These are phyloP conservation scores for Monilinia aucupariae DNA, from an alignment of 2,329 filamentous ascomycete genomes.

Conservation along the genomic window DNA sequence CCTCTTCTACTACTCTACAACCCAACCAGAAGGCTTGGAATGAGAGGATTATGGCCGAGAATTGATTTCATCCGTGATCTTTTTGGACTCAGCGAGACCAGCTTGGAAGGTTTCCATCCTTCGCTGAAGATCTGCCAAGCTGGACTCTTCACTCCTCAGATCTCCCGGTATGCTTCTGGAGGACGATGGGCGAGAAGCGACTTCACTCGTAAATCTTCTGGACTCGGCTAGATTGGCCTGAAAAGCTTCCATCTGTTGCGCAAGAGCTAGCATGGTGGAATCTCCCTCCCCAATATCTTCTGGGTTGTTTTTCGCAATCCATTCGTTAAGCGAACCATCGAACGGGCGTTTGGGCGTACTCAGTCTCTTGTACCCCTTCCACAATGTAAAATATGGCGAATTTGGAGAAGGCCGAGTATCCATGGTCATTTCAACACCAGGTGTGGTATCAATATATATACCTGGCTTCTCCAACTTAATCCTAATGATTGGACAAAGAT, in stretches of 20 bases:
- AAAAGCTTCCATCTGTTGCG: background rate
- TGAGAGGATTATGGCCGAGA: background rate
- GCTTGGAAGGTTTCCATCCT: background rate
- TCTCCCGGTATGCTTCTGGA: background rate
- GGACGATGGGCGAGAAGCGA: background rate
- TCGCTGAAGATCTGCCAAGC: background rate
- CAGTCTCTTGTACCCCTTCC: slow-evolving; percentile 15
- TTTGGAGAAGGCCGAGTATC: background rate
- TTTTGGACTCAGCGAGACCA: background rate
- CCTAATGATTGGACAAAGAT: background rate
- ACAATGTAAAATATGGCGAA: slow-evolving; percentile 7
- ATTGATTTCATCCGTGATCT: background rate
- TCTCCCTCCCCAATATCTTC: background rate
- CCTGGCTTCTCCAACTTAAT: slow-evolving; percentile 13
- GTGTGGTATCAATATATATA: slow-evolving; percentile 11
- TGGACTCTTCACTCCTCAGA: background rate
- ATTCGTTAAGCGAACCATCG: slow-evolving; percentile 25
- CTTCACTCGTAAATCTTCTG: background rate
- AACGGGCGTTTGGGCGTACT: slow-evolving; percentile 27
- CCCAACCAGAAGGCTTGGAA: background rate
- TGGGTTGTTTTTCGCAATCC: slow-evolving; percentile 25
- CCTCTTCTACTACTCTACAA: background rate
- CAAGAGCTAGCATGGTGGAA: too few relatives aligned
- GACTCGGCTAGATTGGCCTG: background rate
- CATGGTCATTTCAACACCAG: slow-evolving; percentile 9